Conservation (phyloP, 306 rosid species). For the Pterocarpus macrocarpus region DNA sequence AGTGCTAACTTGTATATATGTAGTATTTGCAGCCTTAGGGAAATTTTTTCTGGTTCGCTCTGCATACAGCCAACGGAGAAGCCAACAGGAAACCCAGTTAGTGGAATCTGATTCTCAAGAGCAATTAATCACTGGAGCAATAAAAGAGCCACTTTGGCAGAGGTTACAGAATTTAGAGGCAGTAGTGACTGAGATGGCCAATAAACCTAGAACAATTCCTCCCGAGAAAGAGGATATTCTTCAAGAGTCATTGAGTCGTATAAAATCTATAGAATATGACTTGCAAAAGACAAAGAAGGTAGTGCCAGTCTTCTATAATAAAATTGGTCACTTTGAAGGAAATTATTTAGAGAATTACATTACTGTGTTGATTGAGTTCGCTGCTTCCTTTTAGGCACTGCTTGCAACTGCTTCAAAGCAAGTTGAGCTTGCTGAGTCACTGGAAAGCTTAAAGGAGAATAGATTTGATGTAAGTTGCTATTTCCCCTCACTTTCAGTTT, state of each 20-base stretch:
- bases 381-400: slow-evolving; percentile 67
- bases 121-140: slow-evolving; percentile 49
- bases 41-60: slow-evolving; percentile 49
- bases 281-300: slow-evolving; percentile 94
- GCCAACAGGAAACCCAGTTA: slow-evolving; percentile 41
- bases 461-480: slow-evolving; percentile 66
- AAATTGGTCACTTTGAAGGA: slow-evolving; percentile 32
- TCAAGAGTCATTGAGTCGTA: slow-evolving; percentile 90
- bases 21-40: slow-evolving; percentile 59
- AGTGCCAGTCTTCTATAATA: slow-evolving; percentile 49
- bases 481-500: slow-evolving; percentile 27
- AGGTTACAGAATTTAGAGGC: slow-evolving; percentile 86
- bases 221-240: slow-evolving; percentile 91
- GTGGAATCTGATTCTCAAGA: slow-evolving; percentile 62
- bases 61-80: slow-evolving; percentile 48
- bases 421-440: slow-evolving; percentile 90
- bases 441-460: slow-evolving; percentile 73
- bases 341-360: slow-evolving; percentile 36
- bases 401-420: slow-evolving; percentile 91
- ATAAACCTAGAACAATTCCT: slow-evolving; percentile 88
- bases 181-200: slow-evolving; percentile 73
- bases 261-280: slow-evolving; percentile 86
- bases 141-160: slow-evolving; percentile 74
- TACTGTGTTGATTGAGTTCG: slow-evolving; percentile 46
- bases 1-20: slow-evolving; percentile 64